Percentiles rank a stretch among this genome's conserved stretches.
Evolutionary conservation across 768 basidiomycete genomes (phyloP).

Genomic region (Hypholoma sublateritium): DNA sequence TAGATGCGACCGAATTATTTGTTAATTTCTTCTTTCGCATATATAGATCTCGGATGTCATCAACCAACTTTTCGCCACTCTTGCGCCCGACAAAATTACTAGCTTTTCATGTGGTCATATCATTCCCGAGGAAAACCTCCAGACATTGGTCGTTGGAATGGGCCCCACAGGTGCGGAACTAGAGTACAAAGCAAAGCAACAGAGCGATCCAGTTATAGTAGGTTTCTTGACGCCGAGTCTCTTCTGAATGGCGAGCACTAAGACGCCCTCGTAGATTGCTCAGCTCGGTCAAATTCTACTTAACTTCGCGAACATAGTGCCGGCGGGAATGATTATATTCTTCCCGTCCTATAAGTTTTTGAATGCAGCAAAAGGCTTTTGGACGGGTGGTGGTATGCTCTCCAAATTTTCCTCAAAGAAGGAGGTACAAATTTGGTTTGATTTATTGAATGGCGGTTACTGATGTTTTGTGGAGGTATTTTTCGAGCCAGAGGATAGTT

Average conservation of each 20-base stretch:
- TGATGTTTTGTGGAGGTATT: conserved; percentile 58
- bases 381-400: conserved; percentile 64
- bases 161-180: conserved; percentile 75
- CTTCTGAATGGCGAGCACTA: no score
- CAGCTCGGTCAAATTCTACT: conserved; percentile 83
- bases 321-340: conserved; percentile 91
- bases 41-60: conserved; percentile 83
- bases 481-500: conserved; percentile 77
- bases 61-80: conserved; percentile 72
- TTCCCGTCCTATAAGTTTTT: conserved; percentile 90
- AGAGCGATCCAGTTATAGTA: conserved; percentile 65
- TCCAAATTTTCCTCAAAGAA: conserved; percentile 70
- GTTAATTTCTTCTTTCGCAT: background rate
- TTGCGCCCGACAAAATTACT: conserved; percentile 61
- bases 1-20: background rate
- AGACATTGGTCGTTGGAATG: conserved; percentile 68
- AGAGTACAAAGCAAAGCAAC: conserved; percentile 79
- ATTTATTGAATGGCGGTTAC: background rate
- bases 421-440: conserved; percentile 43
- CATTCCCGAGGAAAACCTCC: conserved; percentile 77
- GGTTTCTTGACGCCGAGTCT: conserved; percentile 21
- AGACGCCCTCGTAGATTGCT: conserved; percentile 51
- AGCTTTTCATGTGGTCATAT: conserved; percentile 93
- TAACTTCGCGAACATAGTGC: conserved; percentile 78
- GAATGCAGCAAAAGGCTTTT: conserved; percentile 60